phyloP scores from a whole-genome alignment of 208 protist species.

The Trichomonas tenax region DNA sequence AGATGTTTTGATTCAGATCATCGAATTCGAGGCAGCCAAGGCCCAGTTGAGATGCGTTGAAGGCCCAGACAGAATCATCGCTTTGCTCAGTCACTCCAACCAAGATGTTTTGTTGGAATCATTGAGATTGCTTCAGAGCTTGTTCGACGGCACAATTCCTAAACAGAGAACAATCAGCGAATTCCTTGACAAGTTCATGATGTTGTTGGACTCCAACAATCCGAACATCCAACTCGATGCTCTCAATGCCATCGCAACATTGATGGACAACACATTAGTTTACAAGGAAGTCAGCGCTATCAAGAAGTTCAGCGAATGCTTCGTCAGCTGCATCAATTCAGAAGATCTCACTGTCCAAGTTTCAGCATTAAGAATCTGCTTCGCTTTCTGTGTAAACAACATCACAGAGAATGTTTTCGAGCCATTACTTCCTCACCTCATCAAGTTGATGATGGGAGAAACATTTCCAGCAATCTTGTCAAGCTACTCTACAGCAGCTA shows the following conservation, averaged over 20 bases:
- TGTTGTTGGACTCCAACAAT: background rate
- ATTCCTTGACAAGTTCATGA: background rate
- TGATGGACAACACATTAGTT: conserved; percentile 8
- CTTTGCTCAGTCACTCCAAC: background rate
- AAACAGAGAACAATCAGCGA: background rate
- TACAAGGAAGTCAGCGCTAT: background rate
- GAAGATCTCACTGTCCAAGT: background rate
- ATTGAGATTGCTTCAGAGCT: background rate
- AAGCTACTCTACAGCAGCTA: background rate
- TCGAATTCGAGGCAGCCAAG: background rate
- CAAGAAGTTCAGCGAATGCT: background rate
- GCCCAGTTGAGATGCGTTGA: background rate
- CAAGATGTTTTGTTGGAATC: background rate
- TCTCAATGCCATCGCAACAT: background rate
- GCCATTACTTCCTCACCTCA: background rate
- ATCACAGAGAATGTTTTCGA: background rate
- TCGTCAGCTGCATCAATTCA: background rate
- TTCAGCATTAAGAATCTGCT: background rate
- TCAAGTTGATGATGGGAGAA: background rate
- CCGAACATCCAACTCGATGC: background rate
- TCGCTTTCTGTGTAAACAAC: background rate
- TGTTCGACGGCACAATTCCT: background rate
- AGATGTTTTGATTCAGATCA: background rate
- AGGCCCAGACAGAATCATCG: background rate
- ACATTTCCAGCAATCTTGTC: background rate